phyloP scores from a whole-genome alignment of 345 rosid genomes.

The Eucalyptus paniculata region DNA sequence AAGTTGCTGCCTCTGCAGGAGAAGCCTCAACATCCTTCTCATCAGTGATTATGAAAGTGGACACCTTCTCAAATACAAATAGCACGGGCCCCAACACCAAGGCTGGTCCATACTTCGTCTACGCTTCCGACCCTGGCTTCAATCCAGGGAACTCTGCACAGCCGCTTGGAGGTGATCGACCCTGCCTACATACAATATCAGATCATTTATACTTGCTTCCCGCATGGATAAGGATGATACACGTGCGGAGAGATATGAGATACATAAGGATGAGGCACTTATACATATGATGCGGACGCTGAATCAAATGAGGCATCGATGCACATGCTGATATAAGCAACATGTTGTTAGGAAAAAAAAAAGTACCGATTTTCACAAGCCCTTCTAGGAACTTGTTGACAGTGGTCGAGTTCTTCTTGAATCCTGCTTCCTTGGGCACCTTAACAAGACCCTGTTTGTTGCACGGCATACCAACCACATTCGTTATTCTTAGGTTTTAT shows the following conservation, averaged over 20 bases:
- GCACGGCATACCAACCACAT: not conserved
- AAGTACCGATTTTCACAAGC: conserved; percentile 49
- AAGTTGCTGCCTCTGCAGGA: conserved; percentile 20
- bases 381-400: conserved; percentile 60
- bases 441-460: conserved; percentile 37
- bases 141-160: conserved; percentile 69
- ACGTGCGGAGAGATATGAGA: not conserved
- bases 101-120: conserved; percentile 43
- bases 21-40: conserved; percentile 23
- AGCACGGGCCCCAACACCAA: conserved; percentile 46
- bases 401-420: conserved; percentile 54
- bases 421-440: conserved; percentile 50
- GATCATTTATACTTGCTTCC: not conserved
- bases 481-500: not conserved
- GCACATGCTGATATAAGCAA: not conserved
- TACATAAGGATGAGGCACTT: not conserved
- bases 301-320: not conserved
- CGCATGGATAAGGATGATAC: not conserved
- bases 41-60: conserved; percentile 40
- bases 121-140: conserved; percentile 36
- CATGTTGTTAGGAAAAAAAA: not conserved
- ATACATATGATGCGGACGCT: not conserved
- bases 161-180: not conserved
- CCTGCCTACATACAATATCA: not conserved
- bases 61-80: conserved; percentile 65